Conservation (phyloP, 352 stramenopile species). For the Thalassiosira gravida region DNA sequence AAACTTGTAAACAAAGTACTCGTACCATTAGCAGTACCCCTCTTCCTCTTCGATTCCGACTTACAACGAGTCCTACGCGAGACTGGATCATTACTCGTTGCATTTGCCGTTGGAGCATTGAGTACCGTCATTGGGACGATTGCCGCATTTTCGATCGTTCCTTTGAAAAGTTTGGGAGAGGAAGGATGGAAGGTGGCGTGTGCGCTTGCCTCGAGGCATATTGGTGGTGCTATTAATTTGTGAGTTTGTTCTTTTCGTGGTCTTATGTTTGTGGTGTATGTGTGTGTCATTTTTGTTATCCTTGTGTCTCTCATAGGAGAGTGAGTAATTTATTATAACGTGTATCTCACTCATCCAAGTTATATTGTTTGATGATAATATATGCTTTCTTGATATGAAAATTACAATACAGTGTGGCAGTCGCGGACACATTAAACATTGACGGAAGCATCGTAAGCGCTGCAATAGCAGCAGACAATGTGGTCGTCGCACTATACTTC, state of each 20-base stretch:
- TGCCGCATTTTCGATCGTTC: constrained; percentile 74
- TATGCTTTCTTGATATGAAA: no score
- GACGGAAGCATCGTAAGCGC: constrained; percentile 76
- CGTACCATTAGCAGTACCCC: constrained; percentile 85
- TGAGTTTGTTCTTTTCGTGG: no score
- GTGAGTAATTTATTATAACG: no score
- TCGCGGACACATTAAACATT: constrained; percentile 83
- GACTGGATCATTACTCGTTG: constrained; percentile 73
- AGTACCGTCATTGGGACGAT: constrained; percentile 84
- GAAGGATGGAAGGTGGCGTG: constrained; percentile 81
- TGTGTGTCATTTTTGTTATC: no score
- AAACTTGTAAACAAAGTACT: constrained; percentile 80
- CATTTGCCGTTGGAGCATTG: constrained; percentile 82
- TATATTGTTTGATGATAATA: constrained; percentile 85
- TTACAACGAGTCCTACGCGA: constrained; percentile 78
- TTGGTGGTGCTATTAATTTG: no score
- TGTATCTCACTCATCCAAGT: no score
- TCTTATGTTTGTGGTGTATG: no score
- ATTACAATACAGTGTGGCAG: constrained; percentile 81
- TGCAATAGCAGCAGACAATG: constrained; percentile 87
- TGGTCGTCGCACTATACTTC: constrained; percentile 88
- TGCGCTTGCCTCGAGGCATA: constrained; percentile 83
- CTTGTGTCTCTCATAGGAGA: no score
- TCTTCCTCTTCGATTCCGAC: constrained; percentile 87
- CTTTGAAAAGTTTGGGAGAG: constrained; percentile 70